A percentile compares a stretch with the other conserved stretches of the same genome.
phyloP scores from a whole-genome alignment of 108 stramenopile genomes.

The Nannochloropsis granulata region DNA sequence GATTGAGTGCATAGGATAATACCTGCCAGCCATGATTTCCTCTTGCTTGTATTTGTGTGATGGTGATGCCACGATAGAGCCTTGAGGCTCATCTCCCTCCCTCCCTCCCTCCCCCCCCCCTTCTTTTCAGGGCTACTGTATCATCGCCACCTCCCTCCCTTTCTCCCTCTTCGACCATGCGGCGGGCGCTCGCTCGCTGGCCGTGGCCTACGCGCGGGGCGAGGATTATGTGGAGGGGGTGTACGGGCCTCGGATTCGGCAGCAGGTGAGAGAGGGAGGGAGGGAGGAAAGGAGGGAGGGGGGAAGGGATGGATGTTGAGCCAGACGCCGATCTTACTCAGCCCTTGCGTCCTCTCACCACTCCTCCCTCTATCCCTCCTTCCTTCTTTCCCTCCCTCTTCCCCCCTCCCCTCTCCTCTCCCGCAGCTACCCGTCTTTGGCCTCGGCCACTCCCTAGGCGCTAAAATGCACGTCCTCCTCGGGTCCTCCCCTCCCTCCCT shows the following conservation, averaged over 20 bases:
- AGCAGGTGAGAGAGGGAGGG: background rate
- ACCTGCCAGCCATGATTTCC: background rate
- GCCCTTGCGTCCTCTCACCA: too few species aligned
- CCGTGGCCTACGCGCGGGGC: background rate
- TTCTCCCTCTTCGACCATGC: background rate
- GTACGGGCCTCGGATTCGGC: background rate
- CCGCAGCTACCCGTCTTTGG: constrained; percentile 11
- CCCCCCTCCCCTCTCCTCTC: background rate
- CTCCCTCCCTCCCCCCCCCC: background rate
- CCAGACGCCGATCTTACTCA: too few species aligned
- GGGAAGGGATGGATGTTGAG: background rate
- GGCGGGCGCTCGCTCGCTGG: background rate
- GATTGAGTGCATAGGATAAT: background rate
- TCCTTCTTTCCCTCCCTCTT: background rate
- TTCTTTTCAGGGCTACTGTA: background rate
- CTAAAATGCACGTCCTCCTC: constrained; percentile 11
- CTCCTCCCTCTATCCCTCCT: background rate
- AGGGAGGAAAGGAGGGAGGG: background rate
- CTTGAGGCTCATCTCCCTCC: background rate
- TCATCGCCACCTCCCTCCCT: background rate
- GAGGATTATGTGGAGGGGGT: background rate
- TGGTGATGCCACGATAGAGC: background rate
- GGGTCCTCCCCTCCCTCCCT: background rate
- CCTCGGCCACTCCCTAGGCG: constrained; percentile 21
- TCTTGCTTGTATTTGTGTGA: background rate